These are phyloP conservation scores for Garcia nutans DNA, from an alignment of 345 rosid genomes.

Conservation along the genomic window DNA sequence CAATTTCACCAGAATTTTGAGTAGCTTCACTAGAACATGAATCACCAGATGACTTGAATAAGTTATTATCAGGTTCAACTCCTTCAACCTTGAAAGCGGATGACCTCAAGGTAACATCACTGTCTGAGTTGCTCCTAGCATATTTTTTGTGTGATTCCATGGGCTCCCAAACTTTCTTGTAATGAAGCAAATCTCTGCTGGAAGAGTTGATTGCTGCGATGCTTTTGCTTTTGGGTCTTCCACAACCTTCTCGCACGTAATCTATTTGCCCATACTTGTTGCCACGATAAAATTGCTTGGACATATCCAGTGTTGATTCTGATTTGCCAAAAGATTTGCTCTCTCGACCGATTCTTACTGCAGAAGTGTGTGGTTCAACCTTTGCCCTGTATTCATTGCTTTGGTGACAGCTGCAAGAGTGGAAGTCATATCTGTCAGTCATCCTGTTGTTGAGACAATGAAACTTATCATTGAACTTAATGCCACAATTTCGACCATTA, in stretches of 20 bases:
- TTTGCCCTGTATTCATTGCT: constrained; percentile 53
- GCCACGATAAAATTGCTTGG: constrained; percentile 54
- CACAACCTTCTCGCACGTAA: constrained; percentile 45
- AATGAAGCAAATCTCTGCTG: constrained; percentile 42
- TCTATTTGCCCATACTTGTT: constrained; percentile 56
- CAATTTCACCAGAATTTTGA: constrained; percentile 41
- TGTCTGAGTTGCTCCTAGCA: constrained; percentile 59
- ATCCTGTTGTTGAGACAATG: constrained; percentile 45
- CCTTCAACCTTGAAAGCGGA: constrained; percentile 45
- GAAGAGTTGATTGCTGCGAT: constrained; percentile 36
- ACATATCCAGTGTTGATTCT: constrained; percentile 53
- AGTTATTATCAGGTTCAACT: constrained; percentile 29
- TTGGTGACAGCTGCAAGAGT: constrained; percentile 66
- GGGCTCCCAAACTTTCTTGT: constrained; percentile 80
- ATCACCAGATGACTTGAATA: constrained; percentile 42
- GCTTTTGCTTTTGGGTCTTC: constrained; percentile 56
- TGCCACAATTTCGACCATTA: constrained; percentile 43
- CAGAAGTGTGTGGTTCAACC: constrained; percentile 52
- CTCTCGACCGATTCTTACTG: constrained; percentile 49
- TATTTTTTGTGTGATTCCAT: constrained; percentile 63
- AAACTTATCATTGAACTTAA: constrained; percentile 57
- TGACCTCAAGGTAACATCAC: constrained; percentile 52
- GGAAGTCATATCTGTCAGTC: constrained; percentile 56
- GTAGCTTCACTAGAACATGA: constrained; percentile 38
- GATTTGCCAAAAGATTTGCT: constrained; percentile 48